Percentiles rank a stretch among this genome's conserved stretches.
phyloP scores from a whole-genome alignment of 1,284 basidiomycete species.

The Sporisorium reilianum region DNA sequence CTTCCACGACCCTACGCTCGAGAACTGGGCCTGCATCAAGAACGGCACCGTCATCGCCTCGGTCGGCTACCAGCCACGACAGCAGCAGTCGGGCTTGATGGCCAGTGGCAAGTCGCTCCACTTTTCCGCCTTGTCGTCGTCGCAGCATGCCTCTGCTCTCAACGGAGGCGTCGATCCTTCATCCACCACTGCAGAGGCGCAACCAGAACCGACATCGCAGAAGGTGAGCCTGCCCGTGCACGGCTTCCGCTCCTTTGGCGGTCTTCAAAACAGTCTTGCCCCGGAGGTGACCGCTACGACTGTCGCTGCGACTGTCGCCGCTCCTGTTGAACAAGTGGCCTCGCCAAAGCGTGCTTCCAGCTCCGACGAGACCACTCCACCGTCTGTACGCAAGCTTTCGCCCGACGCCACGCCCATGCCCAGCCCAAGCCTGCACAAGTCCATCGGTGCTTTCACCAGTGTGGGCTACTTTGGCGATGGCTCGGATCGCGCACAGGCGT shows the following conservation, averaged over 20 bases:
- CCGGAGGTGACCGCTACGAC: conserved; percentile 14
- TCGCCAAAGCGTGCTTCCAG: conserved; percentile 9
- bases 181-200: neutral
- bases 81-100: conserved; percentile 49
- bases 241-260: conserved; percentile 61
- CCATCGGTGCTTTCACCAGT: conserved; percentile 33
- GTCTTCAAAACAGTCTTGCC: conserved; percentile 42
- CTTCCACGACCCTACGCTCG: conserved; percentile 30
- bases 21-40: conserved; percentile 60
- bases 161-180: conserved; percentile 9
- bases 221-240: conserved; percentile 55
- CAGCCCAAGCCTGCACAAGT: conserved; percentile 54
- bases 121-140: conserved; percentile 43
- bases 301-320: no score
- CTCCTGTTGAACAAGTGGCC: neutral
- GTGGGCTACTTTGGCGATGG: conserved; percentile 40
- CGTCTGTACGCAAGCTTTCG: conserved; percentile 30
- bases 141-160: conserved; percentile 37
- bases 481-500: conserved; percentile 1
- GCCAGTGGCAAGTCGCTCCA: conserved; percentile 49
- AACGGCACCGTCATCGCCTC: conserved; percentile 47
- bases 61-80: conserved; percentile 41
- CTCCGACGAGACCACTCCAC: conserved; percentile 27
- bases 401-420: conserved; percentile 61
- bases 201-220: conserved; percentile 17